Base-by-base conservation (phyloP, 2,329 filamentous ascomycete genomes). In the Madurella mycetomatis region DNA sequence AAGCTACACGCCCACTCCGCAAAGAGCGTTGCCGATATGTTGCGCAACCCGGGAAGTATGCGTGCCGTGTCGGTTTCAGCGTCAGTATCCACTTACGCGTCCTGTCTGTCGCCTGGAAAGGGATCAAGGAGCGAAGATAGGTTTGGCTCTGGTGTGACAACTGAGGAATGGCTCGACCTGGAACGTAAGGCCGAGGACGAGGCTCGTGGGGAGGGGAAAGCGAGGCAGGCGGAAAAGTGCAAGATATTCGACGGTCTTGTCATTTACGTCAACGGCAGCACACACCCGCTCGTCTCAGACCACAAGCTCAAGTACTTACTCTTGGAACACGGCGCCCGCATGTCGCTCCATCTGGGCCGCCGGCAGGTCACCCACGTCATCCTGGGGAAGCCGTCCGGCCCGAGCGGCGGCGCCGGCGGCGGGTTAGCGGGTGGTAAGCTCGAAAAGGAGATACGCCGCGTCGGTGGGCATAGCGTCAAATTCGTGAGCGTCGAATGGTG, bases 191-290 rank as follows among this genome's bases (percentile, higher is more conserved):
- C 62, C 40, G 60, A 62, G 55, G 63, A 66, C n/a, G 49, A 48
- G 18, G 41, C 37, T 5, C 32, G 30, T 13, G 72, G 72, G 53
- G 81, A 75, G 70, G 72, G 73, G 52, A 67, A 59, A 49, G 62
- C 44, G 57, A 68, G 46, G 58, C 55, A 39, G 19, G 41, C 42
- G 18, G 59, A 70, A 49, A 52, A 52, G 55, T 58, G 63, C 60
- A 65, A 74, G 45, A 80, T 95, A 50, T 92, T 96, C 67, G 72
- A 81, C 43, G 82, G 84, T 15, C 78, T 91, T 18, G 85, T 82
- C 49, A 80, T 96, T 63, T 94, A 92, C 72, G 81, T 96, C 70
- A 96, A 96, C 70, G 91, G 91, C 57, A 92, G 88, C 61, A 95
- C 90, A 2, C 80, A 85, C 56, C 91, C 92, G 1, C 70, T 83